Evolutionary conservation across 768 basidiomycete genomes (phyloP).

Genomic region (Hygrophorus pudorinus): DNA sequence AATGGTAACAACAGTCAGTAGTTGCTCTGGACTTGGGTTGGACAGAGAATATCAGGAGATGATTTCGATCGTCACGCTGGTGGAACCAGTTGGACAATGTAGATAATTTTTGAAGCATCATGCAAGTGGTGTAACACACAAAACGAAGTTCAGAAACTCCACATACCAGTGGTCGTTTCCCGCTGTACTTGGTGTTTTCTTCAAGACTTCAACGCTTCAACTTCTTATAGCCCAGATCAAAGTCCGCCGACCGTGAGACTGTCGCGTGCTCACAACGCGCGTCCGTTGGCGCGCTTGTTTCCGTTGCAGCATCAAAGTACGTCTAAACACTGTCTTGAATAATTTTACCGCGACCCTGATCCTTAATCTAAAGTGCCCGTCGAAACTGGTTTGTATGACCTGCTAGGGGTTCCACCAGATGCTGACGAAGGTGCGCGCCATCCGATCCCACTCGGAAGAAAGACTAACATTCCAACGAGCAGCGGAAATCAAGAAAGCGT

Average conservation of each 20-base stretch:
- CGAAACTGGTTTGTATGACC: constrained; percentile 79
- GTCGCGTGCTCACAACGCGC: not conserved
- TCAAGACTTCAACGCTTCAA: too few relatives aligned
- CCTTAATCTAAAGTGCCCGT: constrained; percentile 41
- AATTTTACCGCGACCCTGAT: not conserved
- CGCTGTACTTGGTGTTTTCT: too few relatives aligned
- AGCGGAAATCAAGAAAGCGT: constrained; percentile 92
- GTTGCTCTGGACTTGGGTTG: not conserved
- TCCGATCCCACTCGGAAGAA: constrained; percentile 3
- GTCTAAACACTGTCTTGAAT: not conserved
- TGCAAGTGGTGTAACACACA: constrained; percentile 13
- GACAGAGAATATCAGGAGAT: constrained; percentile 19
- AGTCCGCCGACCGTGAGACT: too few relatives aligned
- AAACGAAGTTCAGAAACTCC: too few relatives aligned
- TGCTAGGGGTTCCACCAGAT: constrained; percentile 61
- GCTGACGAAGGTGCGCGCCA: constrained; percentile 58
- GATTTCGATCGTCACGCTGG: constrained; percentile 35
- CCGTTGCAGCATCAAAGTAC: not conserved
- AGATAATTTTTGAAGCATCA: constrained; percentile 73
- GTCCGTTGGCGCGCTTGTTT: not conserved
- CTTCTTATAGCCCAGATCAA: too few relatives aligned
- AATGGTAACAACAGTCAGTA: constrained; percentile 4
- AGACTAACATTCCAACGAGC: constrained; percentile 9
- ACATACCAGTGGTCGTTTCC: too few relatives aligned
- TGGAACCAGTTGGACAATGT: constrained; percentile 75